phyloP scores from a whole-genome alignment of 2,329 filamentous ascomycete genomes.

The Scytalidium lignicola region DNA sequence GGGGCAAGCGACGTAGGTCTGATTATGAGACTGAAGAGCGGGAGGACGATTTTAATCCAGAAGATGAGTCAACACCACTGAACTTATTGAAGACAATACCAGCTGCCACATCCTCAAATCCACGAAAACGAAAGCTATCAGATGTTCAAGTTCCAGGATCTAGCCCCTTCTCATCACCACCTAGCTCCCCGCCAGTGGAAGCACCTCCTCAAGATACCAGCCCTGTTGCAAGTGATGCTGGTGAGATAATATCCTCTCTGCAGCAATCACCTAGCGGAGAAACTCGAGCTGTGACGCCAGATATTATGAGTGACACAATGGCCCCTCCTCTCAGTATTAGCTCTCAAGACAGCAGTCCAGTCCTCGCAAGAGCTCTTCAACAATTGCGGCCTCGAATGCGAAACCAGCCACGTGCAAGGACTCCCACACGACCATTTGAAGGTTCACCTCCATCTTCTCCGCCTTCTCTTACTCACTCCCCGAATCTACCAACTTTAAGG shows the following conservation, averaged over 20 bases:
- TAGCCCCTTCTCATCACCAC: conserved; percentile 11
- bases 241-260: conserved; percentile 8
- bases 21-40: conserved; percentile 39
- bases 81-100: conserved; percentile 41
- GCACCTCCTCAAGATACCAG: neutral
- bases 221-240: conserved; percentile 9
- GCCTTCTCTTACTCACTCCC: conserved; percentile 62
- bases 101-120: conserved; percentile 29
- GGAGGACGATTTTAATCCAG: conserved; percentile 51
- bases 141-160: conserved; percentile 22
- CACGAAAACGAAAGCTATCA: conserved; percentile 49
- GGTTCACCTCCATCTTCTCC: conserved; percentile 47
- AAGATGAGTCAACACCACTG: conserved; percentile 64
- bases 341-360: conserved; percentile 17
- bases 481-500: conserved; percentile 35
- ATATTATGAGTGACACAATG: conserved; percentile 27
- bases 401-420: conserved; percentile 11
- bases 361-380: conserved; percentile 10
- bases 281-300: conserved; percentile 17
- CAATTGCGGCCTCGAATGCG: conserved; percentile 2
- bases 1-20: conserved; percentile 27
- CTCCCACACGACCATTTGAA: conserved; percentile 19
- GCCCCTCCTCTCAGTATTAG: conserved; percentile 23
- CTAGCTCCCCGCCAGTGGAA: neutral
- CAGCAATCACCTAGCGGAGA: conserved; percentile 17